Base-by-base conservation (phyloP, 1,284 basidiomycete species). In the Porogramme epimiltina region DNA sequence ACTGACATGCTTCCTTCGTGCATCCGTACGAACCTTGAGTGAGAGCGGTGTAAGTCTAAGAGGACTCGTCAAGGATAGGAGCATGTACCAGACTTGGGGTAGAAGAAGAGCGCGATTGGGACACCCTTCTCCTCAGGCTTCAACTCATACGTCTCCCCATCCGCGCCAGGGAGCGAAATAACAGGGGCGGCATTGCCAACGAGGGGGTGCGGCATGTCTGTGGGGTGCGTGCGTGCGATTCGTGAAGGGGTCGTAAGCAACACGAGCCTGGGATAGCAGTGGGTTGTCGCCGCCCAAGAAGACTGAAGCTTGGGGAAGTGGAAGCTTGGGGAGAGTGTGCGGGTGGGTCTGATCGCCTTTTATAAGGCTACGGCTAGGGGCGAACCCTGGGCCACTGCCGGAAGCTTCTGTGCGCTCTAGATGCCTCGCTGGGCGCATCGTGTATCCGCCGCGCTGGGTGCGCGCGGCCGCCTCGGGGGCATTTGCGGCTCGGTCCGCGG, bases 1-100 rank as follows among this genome's bases (percentile, higher is more conserved):
- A 91, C 47, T 83, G 77, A 61, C 89, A 91, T 1, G 86, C 89
- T 67, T 93, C 84, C 62, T 79, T 84, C 9, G 87, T 92, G 67
- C 91, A 92, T 3, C 86, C 88, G 52, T 73, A 84, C 1, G 87
- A 81, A 3, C 85, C 89, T 89, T 6, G 41, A 47, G 42, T 5
- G 19, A 10, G 16, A 2, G 23, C 18, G 15, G 24, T n/a, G 36
- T 42, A 33, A 45, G 48, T 5, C 28, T 36, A 18, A 20, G 28
- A 22, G 16, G 13, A 19, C 13, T 18, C 20, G 22, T 23, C 34
- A 19, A 28, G 22, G 38, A 49, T 13, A 42, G 55, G 19, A 13
- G 46, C 20, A 42, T 47, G 48, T 61, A 76, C 78, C 82, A 40
- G 86, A 80, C 62, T 79, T 76, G 18, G 86, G 87, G 58, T 85